A percentile compares a stretch with the other conserved stretches of the same genome.
Evolutionary conservation across 108 stramenopile genomes (phyloP).

Genomic region (Cylindrotheca closterium): DNA sequence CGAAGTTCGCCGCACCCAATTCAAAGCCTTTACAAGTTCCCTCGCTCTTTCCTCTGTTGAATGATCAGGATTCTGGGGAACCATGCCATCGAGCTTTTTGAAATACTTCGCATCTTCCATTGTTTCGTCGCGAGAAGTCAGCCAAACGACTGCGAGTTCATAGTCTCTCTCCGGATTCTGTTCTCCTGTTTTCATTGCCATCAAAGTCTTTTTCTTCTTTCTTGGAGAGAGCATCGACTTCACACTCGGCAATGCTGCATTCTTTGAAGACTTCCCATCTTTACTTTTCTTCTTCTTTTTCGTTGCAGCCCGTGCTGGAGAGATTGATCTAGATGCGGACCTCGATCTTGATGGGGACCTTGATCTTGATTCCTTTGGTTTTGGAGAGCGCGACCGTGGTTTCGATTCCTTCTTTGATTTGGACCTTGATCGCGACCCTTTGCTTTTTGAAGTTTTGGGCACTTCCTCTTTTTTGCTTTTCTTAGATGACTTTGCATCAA

Average conservation of each 20-base stretch:
- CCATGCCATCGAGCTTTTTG: constrained; percentile 14
- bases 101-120: not conserved
- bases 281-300: constrained; percentile 2
- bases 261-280: not conserved
- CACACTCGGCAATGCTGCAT: not conserved
- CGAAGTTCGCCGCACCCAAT: constrained; percentile 5
- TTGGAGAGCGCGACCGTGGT: not conserved
- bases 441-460: not conserved
- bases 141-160: constrained; percentile 10
- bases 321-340: too few relatives aligned
- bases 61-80: constrained; percentile 8
- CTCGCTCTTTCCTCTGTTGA: constrained; percentile 4
- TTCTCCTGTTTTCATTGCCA: not conserved
- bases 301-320: not conserved
- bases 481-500: not conserved
- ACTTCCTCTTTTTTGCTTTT: not conserved
- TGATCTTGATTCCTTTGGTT: too few relatives aligned
- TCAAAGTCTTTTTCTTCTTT: not conserved
- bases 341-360: too few relatives aligned
- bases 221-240: constrained; percentile 7
- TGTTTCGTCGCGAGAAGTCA: not conserved
- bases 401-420: not conserved
- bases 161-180: not conserved
- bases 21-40: constrained; percentile 9
- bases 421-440: not conserved